Evolutionary conservation across 2,329 filamentous ascomycete species (phyloP).

Genomic region (Aspergillus ibericus): DNA sequence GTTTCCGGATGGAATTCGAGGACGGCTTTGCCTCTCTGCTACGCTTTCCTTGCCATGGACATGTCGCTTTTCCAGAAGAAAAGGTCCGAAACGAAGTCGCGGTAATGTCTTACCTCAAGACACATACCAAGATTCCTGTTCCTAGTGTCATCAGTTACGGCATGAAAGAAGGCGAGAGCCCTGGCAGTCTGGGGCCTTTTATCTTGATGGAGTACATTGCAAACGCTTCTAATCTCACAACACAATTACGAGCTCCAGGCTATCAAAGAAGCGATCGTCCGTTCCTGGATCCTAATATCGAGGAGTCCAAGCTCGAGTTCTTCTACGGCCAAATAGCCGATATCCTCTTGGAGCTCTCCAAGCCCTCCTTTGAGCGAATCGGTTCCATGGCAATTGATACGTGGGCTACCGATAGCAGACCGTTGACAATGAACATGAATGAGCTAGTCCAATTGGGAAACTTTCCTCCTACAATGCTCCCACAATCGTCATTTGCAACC

Average conservation of each 20-base stretch:
- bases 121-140: conserved; percentile 27
- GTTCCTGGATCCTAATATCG: conserved; percentile 18
- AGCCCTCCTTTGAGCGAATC: conserved; percentile 26
- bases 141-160: conserved; percentile 24
- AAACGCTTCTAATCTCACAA: conserved; percentile 19
- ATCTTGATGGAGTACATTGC: conserved; percentile 30
- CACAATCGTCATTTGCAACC: conserved; percentile 23
- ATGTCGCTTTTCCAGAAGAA: conserved; percentile 26
- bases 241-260: conserved; percentile 23
- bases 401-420: conserved; percentile 19
- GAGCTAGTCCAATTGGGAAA: conserved; percentile 21
- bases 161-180: neutral
- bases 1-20: conserved; percentile 30
- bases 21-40: conserved; percentile 26
- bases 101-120: conserved; percentile 26
- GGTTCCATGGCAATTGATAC: conserved; percentile 20
- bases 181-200: conserved; percentile 23
- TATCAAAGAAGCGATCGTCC: conserved; percentile 7
- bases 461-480: conserved; percentile 17
- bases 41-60: conserved; percentile 31
- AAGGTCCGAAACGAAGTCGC: conserved; percentile 32
- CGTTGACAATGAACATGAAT: conserved; percentile 31
- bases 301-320: conserved; percentile 19
- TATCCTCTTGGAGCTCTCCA: conserved; percentile 29
- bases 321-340: conserved; percentile 28